Evolutionary conservation across 345 rosid genomes (phyloP).

Genomic region (Citrus glauca): DNA sequence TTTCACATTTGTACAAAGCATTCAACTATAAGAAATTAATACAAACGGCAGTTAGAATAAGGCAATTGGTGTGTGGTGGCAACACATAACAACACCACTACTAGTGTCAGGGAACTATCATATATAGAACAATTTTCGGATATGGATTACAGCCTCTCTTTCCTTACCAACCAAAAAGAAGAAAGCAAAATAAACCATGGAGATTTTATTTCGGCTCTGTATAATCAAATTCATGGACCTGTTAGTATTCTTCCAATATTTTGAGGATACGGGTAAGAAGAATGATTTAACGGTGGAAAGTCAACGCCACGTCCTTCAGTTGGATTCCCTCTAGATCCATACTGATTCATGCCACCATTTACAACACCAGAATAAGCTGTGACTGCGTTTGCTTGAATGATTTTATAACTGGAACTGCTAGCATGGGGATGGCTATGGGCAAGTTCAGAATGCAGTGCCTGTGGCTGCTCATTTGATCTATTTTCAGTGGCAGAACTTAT

Average conservation of each 20-base stretch:
- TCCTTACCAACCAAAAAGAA: slow-evolving; percentile 17
- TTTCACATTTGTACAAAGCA: slow-evolving; percentile 35
- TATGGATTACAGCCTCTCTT: slow-evolving; percentile 17
- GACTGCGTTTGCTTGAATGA: slow-evolving; percentile 44
- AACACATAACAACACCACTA: slow-evolving; percentile 16
- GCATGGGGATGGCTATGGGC: slow-evolving; percentile 35
- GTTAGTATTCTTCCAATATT: slow-evolving; percentile 70
- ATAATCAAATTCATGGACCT: slow-evolving; percentile 51
- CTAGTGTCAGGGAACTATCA: slow-evolving; percentile 6
- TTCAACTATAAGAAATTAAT: slow-evolving; percentile 10
- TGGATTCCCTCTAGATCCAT: slow-evolving; percentile 49
- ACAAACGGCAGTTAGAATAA: slow-evolving; percentile 15
- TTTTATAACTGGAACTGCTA: slow-evolving; percentile 46
- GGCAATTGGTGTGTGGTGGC: neutral
- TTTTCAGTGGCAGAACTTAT: slow-evolving; percentile 49
- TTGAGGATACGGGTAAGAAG: slow-evolving; percentile 73
- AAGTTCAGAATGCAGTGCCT: slow-evolving; percentile 32
- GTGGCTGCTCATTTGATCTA: slow-evolving; percentile 42
- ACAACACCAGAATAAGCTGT: slow-evolving; percentile 50
- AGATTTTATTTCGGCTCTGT: slow-evolving; percentile 14
- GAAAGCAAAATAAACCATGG: slow-evolving; percentile 11
- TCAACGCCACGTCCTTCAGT: slow-evolving; percentile 42
- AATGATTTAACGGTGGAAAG: slow-evolving; percentile 46
- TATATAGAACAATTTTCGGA: slow-evolving; percentile 10
- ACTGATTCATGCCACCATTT: slow-evolving; percentile 51